Conservation (phyloP, 441 rosid genomes). For the Manihot esculenta region DNA sequence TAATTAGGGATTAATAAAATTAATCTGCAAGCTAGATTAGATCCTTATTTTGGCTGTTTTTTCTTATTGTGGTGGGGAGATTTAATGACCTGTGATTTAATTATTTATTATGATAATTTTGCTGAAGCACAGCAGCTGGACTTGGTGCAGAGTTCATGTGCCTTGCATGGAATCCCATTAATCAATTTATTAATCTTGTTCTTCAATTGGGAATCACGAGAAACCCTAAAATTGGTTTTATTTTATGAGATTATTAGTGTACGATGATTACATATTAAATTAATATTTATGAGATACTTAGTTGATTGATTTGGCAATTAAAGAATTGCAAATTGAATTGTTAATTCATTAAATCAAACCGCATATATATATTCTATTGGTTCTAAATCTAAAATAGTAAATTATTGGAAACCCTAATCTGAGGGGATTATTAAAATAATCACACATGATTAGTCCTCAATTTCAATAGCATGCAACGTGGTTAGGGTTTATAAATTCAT, state of each 20-base stretch:
- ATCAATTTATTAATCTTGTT: neutral
- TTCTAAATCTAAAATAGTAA: no score
- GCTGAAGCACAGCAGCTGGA: neutral
- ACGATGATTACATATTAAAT: constrained; percentile 15
- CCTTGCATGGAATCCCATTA: constrained; percentile 12
- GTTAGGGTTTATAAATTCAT: no score
- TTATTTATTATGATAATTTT: neutral
- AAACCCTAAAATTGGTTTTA: neutral
- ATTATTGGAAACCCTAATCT: no score
- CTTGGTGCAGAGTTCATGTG: neutral
- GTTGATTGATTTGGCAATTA: constrained; percentile 4
- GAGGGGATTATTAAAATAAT: neutral
- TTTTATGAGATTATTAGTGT: neutral
- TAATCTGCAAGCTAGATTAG: neutral
- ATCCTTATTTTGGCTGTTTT: no score
- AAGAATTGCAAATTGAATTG: neutral
- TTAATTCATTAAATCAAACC: neutral
- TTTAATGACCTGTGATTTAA: neutral
- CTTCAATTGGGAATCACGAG: neutral
- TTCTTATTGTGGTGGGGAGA: neutral
- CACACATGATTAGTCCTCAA: neutral
- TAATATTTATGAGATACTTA: constrained; percentile 2
- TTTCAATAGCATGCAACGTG: no score
- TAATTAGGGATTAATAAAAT: neutral
- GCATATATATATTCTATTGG: no score